These are phyloP conservation scores for Aspergillus bertholletiae DNA, from an alignment of 495 filamentous ascomycete species.

Conservation along the genomic window DNA sequence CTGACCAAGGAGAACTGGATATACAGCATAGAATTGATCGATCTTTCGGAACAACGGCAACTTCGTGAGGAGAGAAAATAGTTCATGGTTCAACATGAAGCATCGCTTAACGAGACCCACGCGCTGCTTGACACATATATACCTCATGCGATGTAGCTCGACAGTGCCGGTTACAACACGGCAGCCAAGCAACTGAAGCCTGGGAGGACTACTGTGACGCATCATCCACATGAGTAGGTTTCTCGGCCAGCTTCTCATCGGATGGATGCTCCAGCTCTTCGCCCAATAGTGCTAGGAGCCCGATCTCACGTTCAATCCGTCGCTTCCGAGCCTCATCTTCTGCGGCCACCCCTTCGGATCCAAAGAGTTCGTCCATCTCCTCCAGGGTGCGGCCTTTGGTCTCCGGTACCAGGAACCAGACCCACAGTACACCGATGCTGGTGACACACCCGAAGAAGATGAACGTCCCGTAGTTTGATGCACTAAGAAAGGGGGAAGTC, in stretches of 20 bases:
- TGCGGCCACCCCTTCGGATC: constrained; percentile 25
- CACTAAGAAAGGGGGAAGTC: constrained; percentile 34
- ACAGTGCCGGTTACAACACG: too few species aligned
- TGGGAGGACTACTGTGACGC: neutral
- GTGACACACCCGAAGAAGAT: constrained; percentile 49
- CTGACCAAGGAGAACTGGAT: too few species aligned
- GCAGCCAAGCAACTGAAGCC: neutral
- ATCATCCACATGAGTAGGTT: neutral
- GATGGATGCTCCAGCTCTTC: constrained; percentile 11
- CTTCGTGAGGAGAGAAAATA: too few species aligned
- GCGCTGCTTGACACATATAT: too few species aligned
- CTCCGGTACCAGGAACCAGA: constrained; percentile 52
- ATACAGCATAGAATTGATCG: too few species aligned
- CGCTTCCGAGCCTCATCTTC: constrained; percentile 28
- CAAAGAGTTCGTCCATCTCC: constrained; percentile 54
- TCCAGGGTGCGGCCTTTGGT: constrained; percentile 56
- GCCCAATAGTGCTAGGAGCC: constrained; percentile 26
- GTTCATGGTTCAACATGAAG: too few species aligned
- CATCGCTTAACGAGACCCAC: too few species aligned
- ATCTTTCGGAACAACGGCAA: too few species aligned
- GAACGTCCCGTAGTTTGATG: constrained; percentile 36
- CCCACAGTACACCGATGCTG: constrained; percentile 43
- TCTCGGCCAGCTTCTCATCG: neutral
- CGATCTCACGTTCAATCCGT: constrained; percentile 33
- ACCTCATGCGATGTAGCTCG: too few species aligned